Base-by-base conservation (phyloP, 1,139 yeast species). In the Geotrichum europaeum region DNA sequence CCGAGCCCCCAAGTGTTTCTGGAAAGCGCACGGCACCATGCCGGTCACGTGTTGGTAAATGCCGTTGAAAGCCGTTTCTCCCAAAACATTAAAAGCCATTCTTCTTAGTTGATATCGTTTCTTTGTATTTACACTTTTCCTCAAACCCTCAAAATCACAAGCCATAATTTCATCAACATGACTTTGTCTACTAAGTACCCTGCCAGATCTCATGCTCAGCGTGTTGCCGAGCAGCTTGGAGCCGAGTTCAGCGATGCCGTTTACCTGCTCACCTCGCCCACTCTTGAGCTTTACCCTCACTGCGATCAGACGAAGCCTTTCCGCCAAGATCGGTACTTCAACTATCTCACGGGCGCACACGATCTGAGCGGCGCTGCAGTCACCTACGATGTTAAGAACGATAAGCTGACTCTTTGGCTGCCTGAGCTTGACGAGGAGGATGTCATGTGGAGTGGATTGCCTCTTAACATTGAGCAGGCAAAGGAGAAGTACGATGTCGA, bases 401-500 rank as follows among this genome's bases (percentile, higher is more conserved):
- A 87, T 60, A 78, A 81, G 60, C 79, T 90, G 65, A 83, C 85
- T 0, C 76, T 92, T 54, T 92, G 87, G 70, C 78, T 94, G 59
- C 97, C 98, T 2, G 82, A 87, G 62, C 79, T 92, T 56, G 96
- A 91, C 71, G 76, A 82, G 58, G 98, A 94, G 55, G 97, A 89
- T 71, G 89, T 94, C 56, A 88, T 94, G 92, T 94, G 99, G 98
- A 86, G 95, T 61, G 99, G 99, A 0, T 72, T 87, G 74, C 98
- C 99, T 1, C 66, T 89, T 59, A 77, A 83, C 50, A 68, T 79
- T n/a, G 84, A 86, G 58, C 84, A 86, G 25, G 97, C 97, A 0
- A 62, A 73, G 56, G 71, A 76, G 22, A 79, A 78, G 64, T 94
- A 76, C 68, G 97, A 92, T 67, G 92, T 89, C 45, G 98, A 94